Percentiles rank a stretch among this genome's conserved stretches.
phyloP scores from a whole-genome alignment of 73 alveolate species.

The Tetrahymena elliotti region DNA sequence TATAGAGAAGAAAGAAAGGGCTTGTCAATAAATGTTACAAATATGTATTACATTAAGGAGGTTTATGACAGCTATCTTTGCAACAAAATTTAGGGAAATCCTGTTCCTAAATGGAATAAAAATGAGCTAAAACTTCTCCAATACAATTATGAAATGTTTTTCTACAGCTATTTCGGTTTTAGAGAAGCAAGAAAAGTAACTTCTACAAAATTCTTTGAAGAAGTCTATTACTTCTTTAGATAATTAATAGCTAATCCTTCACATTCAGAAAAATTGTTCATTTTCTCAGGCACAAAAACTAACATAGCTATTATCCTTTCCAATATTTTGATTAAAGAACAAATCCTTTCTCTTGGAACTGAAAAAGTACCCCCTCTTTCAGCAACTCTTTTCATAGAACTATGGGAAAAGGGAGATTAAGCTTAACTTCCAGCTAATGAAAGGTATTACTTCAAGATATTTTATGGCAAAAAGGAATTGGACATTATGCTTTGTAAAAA shows the following conservation, averaged over 20 bases:
- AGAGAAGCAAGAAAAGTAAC: neutral
- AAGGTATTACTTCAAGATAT: neutral
- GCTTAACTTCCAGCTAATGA: neutral
- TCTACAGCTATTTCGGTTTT: neutral
- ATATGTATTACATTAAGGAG: neutral
- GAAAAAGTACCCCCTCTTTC: neutral
- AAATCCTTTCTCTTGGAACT: neutral
- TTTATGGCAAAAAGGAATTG: neutral
- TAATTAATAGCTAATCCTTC: neutral
- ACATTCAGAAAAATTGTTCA: neutral
- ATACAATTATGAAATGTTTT: neutral
- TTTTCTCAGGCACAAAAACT: neutral
- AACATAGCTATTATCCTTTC: neutral
- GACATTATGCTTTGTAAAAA: neutral
- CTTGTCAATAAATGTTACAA: neutral
- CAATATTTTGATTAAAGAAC: neutral
- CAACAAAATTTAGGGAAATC: neutral
- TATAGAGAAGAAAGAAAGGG: neutral
- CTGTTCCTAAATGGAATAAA: neutral
- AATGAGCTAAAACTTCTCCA: neutral
- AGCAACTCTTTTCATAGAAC: neutral
- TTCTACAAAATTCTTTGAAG: neutral
- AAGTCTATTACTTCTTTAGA: neutral
- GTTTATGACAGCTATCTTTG: neutral
- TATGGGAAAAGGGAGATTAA: neutral